Percentiles rank a stretch among this genome's conserved stretches.
These are phyloP conservation scores for Blastocystis sp. DNA, from an alignment of 352 stramenopile genomes.

Conservation along the genomic window DNA sequence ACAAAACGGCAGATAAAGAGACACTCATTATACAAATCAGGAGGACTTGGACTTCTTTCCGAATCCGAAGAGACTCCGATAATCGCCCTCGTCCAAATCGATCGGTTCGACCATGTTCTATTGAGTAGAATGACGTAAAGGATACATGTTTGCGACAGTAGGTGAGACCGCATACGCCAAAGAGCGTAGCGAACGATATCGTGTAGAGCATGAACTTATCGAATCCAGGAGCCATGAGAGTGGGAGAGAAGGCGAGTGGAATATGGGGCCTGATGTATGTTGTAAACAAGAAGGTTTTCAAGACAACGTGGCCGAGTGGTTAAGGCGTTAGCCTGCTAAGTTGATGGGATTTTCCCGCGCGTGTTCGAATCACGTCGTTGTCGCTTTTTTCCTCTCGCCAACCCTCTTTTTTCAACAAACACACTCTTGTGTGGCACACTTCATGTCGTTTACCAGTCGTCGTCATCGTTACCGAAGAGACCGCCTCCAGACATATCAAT, in stretches of 20 bases:
- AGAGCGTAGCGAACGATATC: constrained; percentile 2
- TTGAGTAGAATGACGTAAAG: neutral
- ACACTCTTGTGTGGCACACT: neutral
- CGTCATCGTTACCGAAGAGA: constrained; percentile 61
- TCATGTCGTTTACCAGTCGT: constrained; percentile 46
- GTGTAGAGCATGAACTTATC: constrained; percentile 35
- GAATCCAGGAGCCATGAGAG: constrained; percentile 10
- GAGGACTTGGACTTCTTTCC: neutral
- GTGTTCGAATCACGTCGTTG: constrained; percentile 49
- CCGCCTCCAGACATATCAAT: constrained; percentile 60
- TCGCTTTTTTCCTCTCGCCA: constrained; percentile 5
- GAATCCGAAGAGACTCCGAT: neutral
- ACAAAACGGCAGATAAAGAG: neutral
- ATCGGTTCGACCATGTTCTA: constrained; percentile 33
- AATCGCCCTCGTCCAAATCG: constrained; percentile 19
- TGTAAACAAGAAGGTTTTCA: neutral
- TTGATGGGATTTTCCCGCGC: constrained; percentile 40
- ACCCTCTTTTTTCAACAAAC: neutral
- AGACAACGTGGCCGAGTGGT: constrained; percentile 49
- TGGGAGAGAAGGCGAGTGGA: neutral
- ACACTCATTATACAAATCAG: neutral
- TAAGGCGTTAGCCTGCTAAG: constrained; percentile 53
- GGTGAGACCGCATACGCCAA: neutral
- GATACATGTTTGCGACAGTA: constrained; percentile 30
- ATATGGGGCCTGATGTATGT: too few species aligned